Evolutionary conservation across 2,329 filamentous ascomycete species (phyloP), one percentile per base, ranked within the genome.

Genomic region (Coniosporium uncinatum): DNA sequence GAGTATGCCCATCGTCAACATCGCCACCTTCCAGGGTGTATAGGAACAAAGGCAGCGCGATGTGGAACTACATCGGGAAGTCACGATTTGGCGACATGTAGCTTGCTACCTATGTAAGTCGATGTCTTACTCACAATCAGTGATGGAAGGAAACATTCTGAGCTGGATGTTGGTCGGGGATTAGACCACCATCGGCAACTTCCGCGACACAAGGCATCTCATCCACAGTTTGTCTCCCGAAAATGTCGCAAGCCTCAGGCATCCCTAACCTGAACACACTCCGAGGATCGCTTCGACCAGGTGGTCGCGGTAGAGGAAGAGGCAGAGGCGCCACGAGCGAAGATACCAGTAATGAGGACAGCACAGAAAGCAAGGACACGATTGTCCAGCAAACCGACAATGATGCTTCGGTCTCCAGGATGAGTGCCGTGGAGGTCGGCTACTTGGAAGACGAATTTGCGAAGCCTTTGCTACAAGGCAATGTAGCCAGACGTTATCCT

Each of bases 341-440:
- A n/a, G 8, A n/a, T 16, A 17, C 6, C 8, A 17, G 6, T 19
- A 11, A 17, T 17, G 14, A 35, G 11, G 33, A 19, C 33, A 11
- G 14, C 18, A 17, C 8, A 35, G 14, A 8, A 11, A 6, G 14
- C 6, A 81, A 83, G 51, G 90, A 97, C 63, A 71, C 75, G 44
- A 77, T 84, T 32, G 83, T 98, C 43, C 91, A 95, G 62, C 81
- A 82, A 48, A 98, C 93, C 3, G 93, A 98, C 63, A 82, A 83
- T 46, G 93, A 98, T 68, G 93, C 93, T 20, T 88, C 88, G 44
- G 80, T 88, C 33, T 95, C 89, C 22, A 79, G 93, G 27, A 69
- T 95, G 62, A 97, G 90, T 59, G 91, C 91, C 13, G 88, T 97
- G 14, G 78, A 85, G 42, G 59, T 88, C 39, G 89, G 88, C 22